Evolutionary conservation across 805 yeast species (phyloP), one percentile per base, ranked within the genome.

Genomic region (Torulaspora quercuum): DNA sequence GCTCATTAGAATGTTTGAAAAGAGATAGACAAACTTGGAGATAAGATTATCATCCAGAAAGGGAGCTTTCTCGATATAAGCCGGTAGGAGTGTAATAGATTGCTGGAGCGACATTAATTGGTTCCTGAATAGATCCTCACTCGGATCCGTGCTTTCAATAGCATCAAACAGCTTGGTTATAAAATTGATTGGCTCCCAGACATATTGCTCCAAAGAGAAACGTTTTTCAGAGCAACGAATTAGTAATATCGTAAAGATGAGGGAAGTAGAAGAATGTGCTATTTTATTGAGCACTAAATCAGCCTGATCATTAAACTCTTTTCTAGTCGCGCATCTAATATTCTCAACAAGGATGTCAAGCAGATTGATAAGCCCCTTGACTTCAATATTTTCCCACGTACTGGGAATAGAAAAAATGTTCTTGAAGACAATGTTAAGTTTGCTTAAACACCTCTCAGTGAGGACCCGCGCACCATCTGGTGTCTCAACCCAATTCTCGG

Each of bases 21-120:
- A 57, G 15, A 76, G 53, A 47, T 76, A 82, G 42, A 81, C 85
- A 18, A 84, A 48, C 43, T 72, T 73, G 0, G 87, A 78, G 7
- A 81, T 51, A 0, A 72, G 49, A 3, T 62, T 65, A 25, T 82
- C 89, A 36, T 76, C 75, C 25, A 69, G 33, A 26, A 49, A 47
- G 6, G 56, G 50, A 13, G 34, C 41, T 24, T 44, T 40, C 6
- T 36, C 23, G n/a, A 59, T 43, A 29, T 52, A 58, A 7, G 32
- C 25, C 6, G 60, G 58, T 5, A 59, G 37, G 12, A 48, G 37
- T 6, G 28, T 24, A 4, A 50, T 35, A 3, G 55, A 39, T n/a
- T 49, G 48, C 7, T 35, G 41, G n/a, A 55, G 25, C 12, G 44
- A 25, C n/a, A 31, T 16, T 8, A 49, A 27, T 25, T 52, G 51